Evolutionary conservation across 1,284 basidiomycete species (phyloP), one percentile per base, ranked within the genome.

Genomic region (Sphaerobolus stellatus): DNA sequence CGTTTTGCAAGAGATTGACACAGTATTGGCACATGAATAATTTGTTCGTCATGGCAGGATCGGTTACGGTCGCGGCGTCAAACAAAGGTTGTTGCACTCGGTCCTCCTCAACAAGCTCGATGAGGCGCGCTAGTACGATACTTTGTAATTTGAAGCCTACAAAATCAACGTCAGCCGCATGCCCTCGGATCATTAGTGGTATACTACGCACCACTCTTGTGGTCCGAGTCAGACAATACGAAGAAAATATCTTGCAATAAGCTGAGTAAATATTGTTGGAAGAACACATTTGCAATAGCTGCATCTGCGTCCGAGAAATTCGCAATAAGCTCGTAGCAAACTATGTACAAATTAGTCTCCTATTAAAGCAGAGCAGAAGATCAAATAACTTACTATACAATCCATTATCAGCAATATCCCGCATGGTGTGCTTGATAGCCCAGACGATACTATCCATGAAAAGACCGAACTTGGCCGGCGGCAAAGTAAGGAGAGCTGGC

Each of bases 401-500:
- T 52, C 82, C 81, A 33, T 75, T 78, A 63, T 84, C 82, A 45
- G 80, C 79, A 61, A 84, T 83, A 64, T 83, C 81, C 56, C 82
- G 72, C 78, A 82, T 81, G 27, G 79, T 82, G 68, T 84, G 82
- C 72, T 84, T 84, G 71, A 83, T 80, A 5, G 80, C 82, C 81
- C 82, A 84, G 27, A 83, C 77, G 53, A 83, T 74, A 45, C 78
- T 78, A 66, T 84, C 82, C 70, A 83, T 81, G 55, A 80, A 73
- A 50, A 84, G 72, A 70, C 83, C 83, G 75, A 84, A 83, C 67
- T 81, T 76, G 40, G 73, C 64, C 29, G 79, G 75, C 14, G 78
- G 77, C 14, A 83, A 68, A 47, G 76, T 72, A 29, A 82, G 69
- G n/a, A 83, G 67, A 9, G 77, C 75, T 70, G 54, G 36, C 44